A percentile compares a stretch with the other conserved stretches of the same genome.
Conservation (phyloP, 2,329 filamentous ascomycete genomes). For the Pseudogymnoascus sp. region DNA sequence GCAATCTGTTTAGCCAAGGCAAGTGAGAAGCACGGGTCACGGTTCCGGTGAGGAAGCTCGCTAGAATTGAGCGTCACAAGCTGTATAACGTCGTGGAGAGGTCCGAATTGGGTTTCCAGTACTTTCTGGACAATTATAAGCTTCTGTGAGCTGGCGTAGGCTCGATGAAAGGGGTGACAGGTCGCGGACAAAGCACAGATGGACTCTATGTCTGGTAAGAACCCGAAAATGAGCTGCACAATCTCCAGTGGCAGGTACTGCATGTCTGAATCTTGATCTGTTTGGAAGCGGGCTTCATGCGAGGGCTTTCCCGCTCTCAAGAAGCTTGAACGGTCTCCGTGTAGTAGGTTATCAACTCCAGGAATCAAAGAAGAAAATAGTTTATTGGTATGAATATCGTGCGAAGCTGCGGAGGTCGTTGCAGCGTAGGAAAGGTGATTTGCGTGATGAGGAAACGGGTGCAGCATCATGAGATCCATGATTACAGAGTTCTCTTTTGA, state of each 20-base stretch:
- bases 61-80: constrained; percentile 10
- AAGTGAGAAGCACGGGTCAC: constrained; percentile 8
- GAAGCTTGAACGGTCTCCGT: constrained; percentile 2
- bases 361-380: neutral
- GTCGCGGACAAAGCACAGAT: constrained; percentile 4
- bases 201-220: neutral
- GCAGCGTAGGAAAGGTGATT: neutral
- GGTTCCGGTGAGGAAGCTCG: neutral
- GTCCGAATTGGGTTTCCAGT: constrained; percentile 7
- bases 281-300: neutral
- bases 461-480: constrained; percentile 5
- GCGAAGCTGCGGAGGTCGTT: neutral
- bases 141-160: constrained; percentile 6
- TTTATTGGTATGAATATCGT: constrained; percentile 9
- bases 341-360: neutral
- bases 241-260: constrained; percentile 10
- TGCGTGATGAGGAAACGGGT: neutral
- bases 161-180: neutral
- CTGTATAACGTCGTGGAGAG: constrained; percentile 8
- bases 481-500: neutral
- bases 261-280: neutral
- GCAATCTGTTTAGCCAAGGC: constrained; percentile 19
- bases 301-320: neutral
- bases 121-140: constrained; percentile 7
- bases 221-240: constrained; percentile 7